Base-by-base conservation (phyloP, 2,329 filamentous ascomycete genomes). In the Harringtonia lauricola region DNA sequence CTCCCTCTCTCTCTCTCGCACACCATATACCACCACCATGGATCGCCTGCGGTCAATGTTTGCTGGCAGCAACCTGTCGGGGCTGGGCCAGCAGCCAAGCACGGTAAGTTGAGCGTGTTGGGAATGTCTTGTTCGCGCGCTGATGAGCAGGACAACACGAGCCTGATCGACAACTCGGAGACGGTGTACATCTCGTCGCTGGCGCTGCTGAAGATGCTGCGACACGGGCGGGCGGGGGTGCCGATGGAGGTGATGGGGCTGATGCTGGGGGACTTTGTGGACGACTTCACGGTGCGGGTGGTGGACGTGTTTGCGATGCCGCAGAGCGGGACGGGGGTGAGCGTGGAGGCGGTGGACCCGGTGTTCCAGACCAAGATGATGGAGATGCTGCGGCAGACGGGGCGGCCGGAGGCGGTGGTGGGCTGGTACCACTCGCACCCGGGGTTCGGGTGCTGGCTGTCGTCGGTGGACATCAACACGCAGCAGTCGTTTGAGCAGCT, bases 341-440 rank as follows among this genome's bases (percentile, higher is more conserved):
- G 87, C 65, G 92, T 98, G 57, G 92, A 98, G 67, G 94, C 92
- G 41, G 92, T 98, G 51, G 92, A 98, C 62, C 88, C 89, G 10
- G 92, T 98, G 29, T 98, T 98, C 65, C 92, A 98, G 70, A 95
- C 88, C 58, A 98, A 95, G 75, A 98, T 98, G 92, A 98, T 98
- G 92, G 92, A 98, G 63, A 96, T 98, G 92, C 72, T 98, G 62
- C 77, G 86, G 59, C 92, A 98, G 72, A 98, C 92, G 46, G 92
- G 92, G 67, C 78, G 92, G 87, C 89, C 89, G 47, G 92, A 98
- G 65, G 90, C 89, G 1, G 92, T 98, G 46, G 92, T 98, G 43
- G 92, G 92, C 64, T 98, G 92, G 92, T 98, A 98, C 67, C 92
- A 98, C 68, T 96, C 92, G 51, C 92, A 98, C 76, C 92, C 92